Evolutionary conservation across 208 protist genomes (phyloP).

Genomic region (Paratrypanosoma confusum): DNA sequence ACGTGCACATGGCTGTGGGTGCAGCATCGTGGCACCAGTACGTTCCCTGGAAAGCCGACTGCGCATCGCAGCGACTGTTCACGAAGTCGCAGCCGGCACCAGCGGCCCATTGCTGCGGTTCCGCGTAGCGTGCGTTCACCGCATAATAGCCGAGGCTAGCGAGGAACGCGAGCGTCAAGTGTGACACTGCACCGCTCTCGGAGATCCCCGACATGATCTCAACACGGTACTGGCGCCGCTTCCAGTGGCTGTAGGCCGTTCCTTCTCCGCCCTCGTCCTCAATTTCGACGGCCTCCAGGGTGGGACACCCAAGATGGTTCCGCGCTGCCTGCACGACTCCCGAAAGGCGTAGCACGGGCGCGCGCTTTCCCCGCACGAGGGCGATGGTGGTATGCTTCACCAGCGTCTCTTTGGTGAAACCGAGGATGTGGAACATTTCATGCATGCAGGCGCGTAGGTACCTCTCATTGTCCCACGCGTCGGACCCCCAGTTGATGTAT

Average conservation of each 20-base stretch:
- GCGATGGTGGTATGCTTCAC: constrained; percentile 1
- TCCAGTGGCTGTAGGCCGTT: constrained; percentile 71
- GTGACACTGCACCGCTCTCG: constrained; percentile 25
- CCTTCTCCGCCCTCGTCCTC: constrained; percentile 52
- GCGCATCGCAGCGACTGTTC: not conserved
- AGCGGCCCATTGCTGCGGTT: constrained; percentile 29
- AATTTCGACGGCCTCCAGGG: constrained; percentile 31
- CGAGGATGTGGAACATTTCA: constrained; percentile 62
- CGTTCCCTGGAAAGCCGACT: not conserved
- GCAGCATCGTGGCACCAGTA: constrained; percentile 6
- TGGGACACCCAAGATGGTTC: constrained; percentile 25
- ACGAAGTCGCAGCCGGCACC: constrained; percentile 31
- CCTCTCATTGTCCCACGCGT: constrained; percentile 6
- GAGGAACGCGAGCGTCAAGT: constrained; percentile 63
- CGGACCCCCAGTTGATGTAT: constrained; percentile 1
- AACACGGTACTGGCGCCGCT: constrained; percentile 39
- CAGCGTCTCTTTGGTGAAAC: constrained; percentile 37
- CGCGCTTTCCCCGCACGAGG: constrained; percentile 25
- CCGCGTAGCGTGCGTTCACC: constrained; percentile 14
- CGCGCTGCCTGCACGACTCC: constrained; percentile 11
- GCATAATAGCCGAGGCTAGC: constrained; percentile 52
- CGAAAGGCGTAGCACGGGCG: constrained; percentile 9
- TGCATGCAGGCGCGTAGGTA: constrained; percentile 43
- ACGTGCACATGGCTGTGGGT: constrained; percentile 17
- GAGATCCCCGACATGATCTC: constrained; percentile 70